A percentile compares a stretch with the other conserved stretches of the same genome.
Conservation (phyloP, 208 protist species). For the Phytomonas sp. region DNA sequence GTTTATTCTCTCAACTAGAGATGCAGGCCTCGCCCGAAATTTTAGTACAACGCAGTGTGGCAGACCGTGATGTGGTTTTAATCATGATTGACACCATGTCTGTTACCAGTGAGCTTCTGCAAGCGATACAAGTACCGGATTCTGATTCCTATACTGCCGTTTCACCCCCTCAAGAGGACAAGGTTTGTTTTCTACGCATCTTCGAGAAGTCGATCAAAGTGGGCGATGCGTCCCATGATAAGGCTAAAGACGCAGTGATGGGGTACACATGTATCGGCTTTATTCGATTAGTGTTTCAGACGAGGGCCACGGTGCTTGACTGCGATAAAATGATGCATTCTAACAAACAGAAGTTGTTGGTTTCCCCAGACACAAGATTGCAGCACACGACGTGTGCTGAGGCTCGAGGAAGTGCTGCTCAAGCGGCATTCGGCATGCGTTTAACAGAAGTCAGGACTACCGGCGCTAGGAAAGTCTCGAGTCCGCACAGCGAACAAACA, state of each 20-base stretch:
- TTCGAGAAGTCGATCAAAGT: neutral
- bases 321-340: neutral
- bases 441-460: neutral
- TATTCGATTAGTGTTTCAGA: conserved; percentile 1
- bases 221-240: neutral
- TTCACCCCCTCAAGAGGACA: neutral
- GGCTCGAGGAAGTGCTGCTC: neutral
- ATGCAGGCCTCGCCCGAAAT: conserved; percentile 22
- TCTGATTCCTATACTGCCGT: neutral
- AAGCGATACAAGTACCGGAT: neutral
- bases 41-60: conserved; percentile 51
- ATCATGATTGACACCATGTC: conserved; percentile 51
- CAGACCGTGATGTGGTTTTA: conserved; percentile 34
- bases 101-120: conserved; percentile 18
- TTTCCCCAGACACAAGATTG: neutral
- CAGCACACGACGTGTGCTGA: neutral
- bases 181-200: conserved; percentile 1
- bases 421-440: neutral
- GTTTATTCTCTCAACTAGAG: neutral
- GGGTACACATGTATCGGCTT: conserved; percentile 4
- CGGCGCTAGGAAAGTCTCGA: neutral
- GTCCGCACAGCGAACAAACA: neutral
- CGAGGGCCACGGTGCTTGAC: neutral
- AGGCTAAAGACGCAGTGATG: neutral
- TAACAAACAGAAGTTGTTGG: neutral